phyloP scores from a whole-genome alignment of 2,329 filamentous ascomycete genomes.

The Alternaria metachromatica region DNA sequence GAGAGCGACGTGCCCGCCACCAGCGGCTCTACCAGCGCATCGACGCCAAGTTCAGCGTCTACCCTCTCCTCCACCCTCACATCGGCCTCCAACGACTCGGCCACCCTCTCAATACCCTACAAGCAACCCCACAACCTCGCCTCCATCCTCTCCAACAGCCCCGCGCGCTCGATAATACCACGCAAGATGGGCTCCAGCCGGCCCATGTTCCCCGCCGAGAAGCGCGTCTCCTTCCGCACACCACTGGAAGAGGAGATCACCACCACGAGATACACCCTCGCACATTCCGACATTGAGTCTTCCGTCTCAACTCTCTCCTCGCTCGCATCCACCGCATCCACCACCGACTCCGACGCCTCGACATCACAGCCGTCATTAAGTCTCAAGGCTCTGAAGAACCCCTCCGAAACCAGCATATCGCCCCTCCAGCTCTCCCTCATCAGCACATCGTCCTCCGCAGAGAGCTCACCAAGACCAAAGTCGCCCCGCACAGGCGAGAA shows the following conservation, averaged over 20 bases:
- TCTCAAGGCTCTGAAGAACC: constrained; percentile 14
- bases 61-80: constrained; percentile 51
- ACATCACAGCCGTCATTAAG: constrained; percentile 23
- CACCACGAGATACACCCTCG: constrained; percentile 61
- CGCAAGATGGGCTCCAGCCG: constrained; percentile 52
- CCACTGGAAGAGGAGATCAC: constrained; percentile 66
- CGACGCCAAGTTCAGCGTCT: constrained; percentile 46
- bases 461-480: constrained; percentile 33
- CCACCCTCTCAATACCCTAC: constrained; percentile 51
- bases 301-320: constrained; percentile 45
- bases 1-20: constrained; percentile 35
- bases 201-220: constrained; percentile 61
- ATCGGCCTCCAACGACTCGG: constrained; percentile 50
- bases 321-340: constrained; percentile 23
- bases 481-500: constrained; percentile 49
- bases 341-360: constrained; percentile 15
- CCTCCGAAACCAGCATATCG: constrained; percentile 23
- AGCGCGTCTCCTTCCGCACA: constrained; percentile 63
- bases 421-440: constrained; percentile 14
- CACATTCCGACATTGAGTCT: constrained; percentile 62
- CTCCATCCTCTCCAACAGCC: constrained; percentile 57
- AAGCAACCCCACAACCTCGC: constrained; percentile 54
- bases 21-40: constrained; percentile 20
- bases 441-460: constrained; percentile 26
- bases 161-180: constrained; percentile 44